Conservation (phyloP, 441 rosid genomes). For the Aleurites moluccanus region DNA sequence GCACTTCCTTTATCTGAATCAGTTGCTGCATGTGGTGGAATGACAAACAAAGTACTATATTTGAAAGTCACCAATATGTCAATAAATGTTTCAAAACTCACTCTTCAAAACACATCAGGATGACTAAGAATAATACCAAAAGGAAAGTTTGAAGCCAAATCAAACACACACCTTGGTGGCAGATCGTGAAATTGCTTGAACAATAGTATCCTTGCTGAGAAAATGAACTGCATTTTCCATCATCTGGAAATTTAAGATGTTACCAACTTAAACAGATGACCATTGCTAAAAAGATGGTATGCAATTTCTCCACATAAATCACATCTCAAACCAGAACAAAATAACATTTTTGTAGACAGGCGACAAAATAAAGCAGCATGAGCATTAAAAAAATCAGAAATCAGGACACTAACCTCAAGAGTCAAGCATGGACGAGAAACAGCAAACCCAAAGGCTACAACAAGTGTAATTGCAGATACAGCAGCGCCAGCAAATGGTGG, state of each 20-base stretch:
- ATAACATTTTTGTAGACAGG: neutral
- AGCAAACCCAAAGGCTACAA: conserved; percentile 98
- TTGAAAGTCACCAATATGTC: too few species aligned
- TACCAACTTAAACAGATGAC: conserved; percentile 21
- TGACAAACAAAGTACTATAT: too few species aligned
- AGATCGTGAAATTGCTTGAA: conserved; percentile 98
- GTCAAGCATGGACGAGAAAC: conserved; percentile 99
- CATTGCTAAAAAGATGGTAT: neutral
- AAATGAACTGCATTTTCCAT: conserved; percentile 99
- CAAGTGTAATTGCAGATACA: conserved; percentile 97
- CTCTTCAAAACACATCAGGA: conserved; percentile 5
- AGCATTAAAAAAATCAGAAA: conserved; percentile 15
- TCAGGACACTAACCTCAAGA: conserved; percentile 61
- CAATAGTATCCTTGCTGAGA: conserved; percentile 95
- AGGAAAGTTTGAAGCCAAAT: neutral
- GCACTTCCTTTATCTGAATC: neutral
- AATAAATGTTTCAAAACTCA: too few species aligned
- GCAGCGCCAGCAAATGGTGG: conserved; percentile 99
- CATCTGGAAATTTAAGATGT: conserved; percentile 59
- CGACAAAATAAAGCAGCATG: conserved; percentile 15
- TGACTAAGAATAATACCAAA: conserved; percentile 8
- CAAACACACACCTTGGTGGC: conserved; percentile 86
- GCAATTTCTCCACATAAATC: conserved; percentile 8
- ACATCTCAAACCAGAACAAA: conserved; percentile 10
- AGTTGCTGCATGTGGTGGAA: too few species aligned